These are phyloP conservation scores for Leccinum barrowsii DNA, from an alignment of 768 basidiomycete species.

Conservation along the genomic window DNA sequence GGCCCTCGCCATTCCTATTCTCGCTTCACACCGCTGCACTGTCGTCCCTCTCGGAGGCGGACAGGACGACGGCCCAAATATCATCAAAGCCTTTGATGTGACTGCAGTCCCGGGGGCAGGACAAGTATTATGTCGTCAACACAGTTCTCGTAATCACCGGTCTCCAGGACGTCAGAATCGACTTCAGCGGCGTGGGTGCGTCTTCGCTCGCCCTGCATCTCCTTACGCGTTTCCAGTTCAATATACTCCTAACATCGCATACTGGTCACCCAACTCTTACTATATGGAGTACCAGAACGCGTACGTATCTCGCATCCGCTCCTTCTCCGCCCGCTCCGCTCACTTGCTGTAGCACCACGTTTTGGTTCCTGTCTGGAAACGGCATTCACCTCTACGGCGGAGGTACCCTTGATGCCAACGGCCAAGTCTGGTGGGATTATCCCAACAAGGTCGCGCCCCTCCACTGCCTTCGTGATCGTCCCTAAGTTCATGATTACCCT, in stretches of 20 bases:
- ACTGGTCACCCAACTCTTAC: conserved; percentile 38
- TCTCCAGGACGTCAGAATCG: conserved; percentile 37
- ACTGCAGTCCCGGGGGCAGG: conserved; percentile 22
- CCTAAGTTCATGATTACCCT: not conserved
- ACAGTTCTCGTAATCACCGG: conserved; percentile 36
- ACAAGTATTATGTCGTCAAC: conserved; percentile 36
- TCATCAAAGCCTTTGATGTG: conserved; percentile 30
- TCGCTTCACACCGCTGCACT: conserved; percentile 13
- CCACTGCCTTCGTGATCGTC: not conserved
- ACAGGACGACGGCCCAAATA: conserved; percentile 27
- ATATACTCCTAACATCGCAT: conserved; percentile 37
- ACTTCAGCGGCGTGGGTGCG: conserved; percentile 36
- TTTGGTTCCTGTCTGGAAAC: conserved; percentile 38
- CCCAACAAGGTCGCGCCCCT: conserved; percentile 23
- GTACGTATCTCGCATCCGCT: conserved; percentile 16
- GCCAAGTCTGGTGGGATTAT: conserved; percentile 41
- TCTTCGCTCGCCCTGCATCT: not conserved
- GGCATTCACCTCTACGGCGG: conserved; percentile 40
- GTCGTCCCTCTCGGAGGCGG: conserved; percentile 20
- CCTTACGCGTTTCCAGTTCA: conserved; percentile 21
- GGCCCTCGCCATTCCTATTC: not conserved
- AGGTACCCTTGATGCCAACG: conserved; percentile 43
- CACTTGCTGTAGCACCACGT: conserved; percentile 30
- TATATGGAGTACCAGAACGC: conserved; percentile 43
- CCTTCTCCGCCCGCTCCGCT: not conserved